These are phyloP conservation scores for Fraxinus excelsior DNA, from an alignment of 257 asterid species.

Conservation along the genomic window DNA sequence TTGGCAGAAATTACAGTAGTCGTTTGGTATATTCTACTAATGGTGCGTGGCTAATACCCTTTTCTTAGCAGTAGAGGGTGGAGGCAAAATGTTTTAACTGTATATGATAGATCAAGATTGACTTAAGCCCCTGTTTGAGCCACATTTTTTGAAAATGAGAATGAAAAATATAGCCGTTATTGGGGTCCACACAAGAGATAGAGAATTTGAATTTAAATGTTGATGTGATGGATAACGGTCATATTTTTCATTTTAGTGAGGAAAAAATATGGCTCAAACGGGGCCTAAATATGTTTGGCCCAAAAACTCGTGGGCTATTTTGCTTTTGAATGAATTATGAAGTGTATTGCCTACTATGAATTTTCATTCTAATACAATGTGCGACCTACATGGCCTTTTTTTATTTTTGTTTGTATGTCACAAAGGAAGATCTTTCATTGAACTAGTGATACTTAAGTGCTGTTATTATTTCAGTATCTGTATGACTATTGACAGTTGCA, in stretches of 20 bases:
- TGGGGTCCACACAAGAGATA: too few relatives aligned
- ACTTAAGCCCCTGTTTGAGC: too few relatives aligned
- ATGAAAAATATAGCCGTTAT: too few relatives aligned
- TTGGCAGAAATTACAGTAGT: not conserved
- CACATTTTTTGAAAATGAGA: too few relatives aligned
- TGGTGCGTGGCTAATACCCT: not conserved
- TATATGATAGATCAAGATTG: too few relatives aligned
- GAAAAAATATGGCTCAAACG: too few relatives aligned
- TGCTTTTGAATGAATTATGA: not conserved
- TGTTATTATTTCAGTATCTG: slow-evolving; percentile 8
- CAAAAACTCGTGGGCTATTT: too few relatives aligned
- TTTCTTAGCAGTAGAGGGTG: not conserved
- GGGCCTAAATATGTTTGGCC: not conserved
- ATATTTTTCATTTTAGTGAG: too few relatives aligned
- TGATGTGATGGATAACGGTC: too few relatives aligned
- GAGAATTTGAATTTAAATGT: too few relatives aligned
- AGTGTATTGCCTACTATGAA: not conserved
- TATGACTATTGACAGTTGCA: not conserved
- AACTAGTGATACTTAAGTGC: not conserved
- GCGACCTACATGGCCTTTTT: not conserved
- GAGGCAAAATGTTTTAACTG: not conserved
- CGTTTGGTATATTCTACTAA: not conserved
- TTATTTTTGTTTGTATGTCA: not conserved
- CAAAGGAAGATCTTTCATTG: not conserved
- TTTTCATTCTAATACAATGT: not conserved